A percentile compares a stretch with the other conserved stretches of the same genome.
Conservation (phyloP, 1,139 yeast species). For the Petasospora rhodanensis region DNA sequence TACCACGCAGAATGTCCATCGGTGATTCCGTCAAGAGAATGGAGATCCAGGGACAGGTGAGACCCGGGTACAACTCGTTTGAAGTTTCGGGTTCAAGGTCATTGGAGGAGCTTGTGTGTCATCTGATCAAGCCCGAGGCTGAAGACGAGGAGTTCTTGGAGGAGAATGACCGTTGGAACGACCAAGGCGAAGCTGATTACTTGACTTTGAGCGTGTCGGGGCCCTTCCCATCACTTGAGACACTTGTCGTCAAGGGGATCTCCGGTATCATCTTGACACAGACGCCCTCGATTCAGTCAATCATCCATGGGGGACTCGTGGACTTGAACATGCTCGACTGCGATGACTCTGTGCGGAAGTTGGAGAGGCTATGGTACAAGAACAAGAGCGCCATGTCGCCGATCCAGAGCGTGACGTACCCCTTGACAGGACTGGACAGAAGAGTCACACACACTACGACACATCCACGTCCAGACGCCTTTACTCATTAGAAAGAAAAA, state of each 20-base stretch:
- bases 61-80: too few species aligned
- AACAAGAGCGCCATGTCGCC: slow-evolving; percentile 2
- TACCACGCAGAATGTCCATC: too few species aligned
- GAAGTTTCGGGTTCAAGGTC: too few species aligned
- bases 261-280: slow-evolving; percentile 1
- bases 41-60: too few species aligned
- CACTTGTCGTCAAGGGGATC: slow-evolving; percentile 3
- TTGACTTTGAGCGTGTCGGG: too few species aligned
- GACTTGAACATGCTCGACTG: slow-evolving; percentile 9
- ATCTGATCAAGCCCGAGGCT: too few species aligned
- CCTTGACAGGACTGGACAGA: slow-evolving; percentile 5
- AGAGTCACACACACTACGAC: slow-evolving; percentile 1
- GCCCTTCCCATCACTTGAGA: too few species aligned
- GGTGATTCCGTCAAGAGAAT: too few species aligned
- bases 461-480: slow-evolving; percentile 4
- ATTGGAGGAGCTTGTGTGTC: too few species aligned
- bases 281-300: slow-evolving; percentile 3
- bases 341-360: slow-evolving; percentile 7
- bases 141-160: too few species aligned
- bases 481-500: slow-evolving; percentile 4
- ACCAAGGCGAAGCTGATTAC: too few species aligned
- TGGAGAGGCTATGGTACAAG: slow-evolving; percentile 6
- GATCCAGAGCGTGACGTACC: slow-evolving; percentile 8
- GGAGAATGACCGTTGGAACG: too few species aligned
- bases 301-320: slow-evolving; percentile 8